These are phyloP conservation scores for Blastobotrys proliferans DNA, from an alignment of 1,139 yeast genomes.

Conservation along the genomic window DNA sequence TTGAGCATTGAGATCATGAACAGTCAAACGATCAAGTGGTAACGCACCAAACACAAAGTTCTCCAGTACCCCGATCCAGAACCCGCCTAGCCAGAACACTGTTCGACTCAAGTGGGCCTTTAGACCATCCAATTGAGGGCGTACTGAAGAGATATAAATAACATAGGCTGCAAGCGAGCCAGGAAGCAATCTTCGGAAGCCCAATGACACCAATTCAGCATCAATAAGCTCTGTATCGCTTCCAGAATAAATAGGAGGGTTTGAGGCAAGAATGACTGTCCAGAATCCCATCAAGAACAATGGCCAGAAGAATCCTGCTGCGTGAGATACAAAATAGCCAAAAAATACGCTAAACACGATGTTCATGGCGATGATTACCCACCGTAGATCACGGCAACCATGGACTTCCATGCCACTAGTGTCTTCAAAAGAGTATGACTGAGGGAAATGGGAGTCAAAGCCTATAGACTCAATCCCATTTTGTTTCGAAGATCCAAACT, in stretches of 20 bases:
- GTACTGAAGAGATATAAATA: slow-evolving; percentile 59
- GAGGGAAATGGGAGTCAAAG: slow-evolving; percentile 72
- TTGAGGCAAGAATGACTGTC: slow-evolving; percentile 76
- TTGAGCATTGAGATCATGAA: slow-evolving; percentile 63
- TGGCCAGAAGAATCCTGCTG: slow-evolving; percentile 60
- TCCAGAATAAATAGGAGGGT: slow-evolving; percentile 73
- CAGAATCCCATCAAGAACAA: slow-evolving; percentile 70
- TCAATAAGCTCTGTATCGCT: slow-evolving; percentile 42
- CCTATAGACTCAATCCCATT: slow-evolving; percentile 51
- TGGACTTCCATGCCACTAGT: slow-evolving; percentile 33
- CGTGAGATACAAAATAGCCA: slow-evolving; percentile 56
- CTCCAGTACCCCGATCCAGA: slow-evolving; percentile 83
- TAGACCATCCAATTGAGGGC: slow-evolving; percentile 30
- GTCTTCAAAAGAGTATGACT: slow-evolving; percentile 56
- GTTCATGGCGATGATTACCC: slow-evolving; percentile 53
- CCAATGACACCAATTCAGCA: slow-evolving; percentile 62
- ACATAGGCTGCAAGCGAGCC: slow-evolving; percentile 65
- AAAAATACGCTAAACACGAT: slow-evolving; percentile 47
- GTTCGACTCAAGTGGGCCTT: slow-evolving; percentile 46
- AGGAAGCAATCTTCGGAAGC: slow-evolving; percentile 73
- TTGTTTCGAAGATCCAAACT: slow-evolving; percentile 39
- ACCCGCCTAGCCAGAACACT: slow-evolving; percentile 70
- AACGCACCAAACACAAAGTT: slow-evolving; percentile 83
- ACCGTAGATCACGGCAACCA: slow-evolving; percentile 67
- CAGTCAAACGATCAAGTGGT: slow-evolving; percentile 80